Evolutionary conservation across 345 rosid genomes (phyloP).

Genomic region (Bruguiera parviflora): DNA sequence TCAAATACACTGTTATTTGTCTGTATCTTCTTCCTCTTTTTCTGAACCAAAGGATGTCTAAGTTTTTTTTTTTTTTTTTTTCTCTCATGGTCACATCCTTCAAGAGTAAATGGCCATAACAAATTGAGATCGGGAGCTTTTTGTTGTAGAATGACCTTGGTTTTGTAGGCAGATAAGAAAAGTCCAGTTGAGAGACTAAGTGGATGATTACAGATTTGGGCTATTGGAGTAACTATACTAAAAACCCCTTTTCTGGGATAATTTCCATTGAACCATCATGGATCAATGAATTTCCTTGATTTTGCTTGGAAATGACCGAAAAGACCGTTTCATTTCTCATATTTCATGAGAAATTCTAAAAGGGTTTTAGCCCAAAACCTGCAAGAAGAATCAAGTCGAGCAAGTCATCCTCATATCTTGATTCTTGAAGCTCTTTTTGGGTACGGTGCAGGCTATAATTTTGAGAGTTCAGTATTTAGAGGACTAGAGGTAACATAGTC

Average conservation of each 20-base stretch:
- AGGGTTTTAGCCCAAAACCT: background rate
- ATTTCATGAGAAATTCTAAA: conserved; percentile 7
- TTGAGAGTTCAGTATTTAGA: background rate
- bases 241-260: background rate
- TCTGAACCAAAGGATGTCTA: background rate
- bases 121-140: conserved; percentile 1
- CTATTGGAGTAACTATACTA: background rate
- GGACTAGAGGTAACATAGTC: background rate
- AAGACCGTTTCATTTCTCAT: conserved; percentile 11
- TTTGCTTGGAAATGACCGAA: conserved; percentile 15
- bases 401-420: background rate
- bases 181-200: conserved; percentile 12
- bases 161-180: background rate
- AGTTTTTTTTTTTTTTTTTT: too few species aligned
- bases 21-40: background rate
- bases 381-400: background rate
- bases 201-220: background rate
- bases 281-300: conserved; percentile 16
- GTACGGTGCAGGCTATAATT: background rate
- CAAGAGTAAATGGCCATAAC: background rate
- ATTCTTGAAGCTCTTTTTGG: background rate
- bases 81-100: background rate
- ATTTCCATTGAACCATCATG: background rate
- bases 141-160: background rate
- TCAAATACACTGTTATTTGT: background rate